phyloP scores from a whole-genome alignment of 2,329 filamentous ascomycete genomes.

The Geosmithia flava region DNA sequence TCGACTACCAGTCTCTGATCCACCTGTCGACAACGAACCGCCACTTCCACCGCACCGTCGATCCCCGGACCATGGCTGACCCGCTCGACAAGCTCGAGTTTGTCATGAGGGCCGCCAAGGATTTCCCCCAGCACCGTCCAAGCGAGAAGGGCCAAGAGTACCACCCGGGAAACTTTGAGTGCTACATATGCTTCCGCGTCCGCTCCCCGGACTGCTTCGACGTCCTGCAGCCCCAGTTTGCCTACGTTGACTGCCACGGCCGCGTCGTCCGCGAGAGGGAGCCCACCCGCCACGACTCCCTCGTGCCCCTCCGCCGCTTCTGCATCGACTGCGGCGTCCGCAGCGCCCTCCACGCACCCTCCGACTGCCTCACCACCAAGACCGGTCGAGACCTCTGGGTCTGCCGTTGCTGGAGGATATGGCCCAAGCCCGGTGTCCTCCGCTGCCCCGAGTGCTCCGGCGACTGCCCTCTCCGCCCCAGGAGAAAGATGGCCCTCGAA shows the following conservation, averaged over 20 bases:
- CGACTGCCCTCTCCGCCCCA: conserved; percentile 21
- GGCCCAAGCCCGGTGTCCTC: conserved; percentile 20
- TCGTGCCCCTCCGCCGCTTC: conserved; percentile 22
- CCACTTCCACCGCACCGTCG: conserved; percentile 18
- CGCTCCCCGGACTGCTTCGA: conserved; percentile 24
- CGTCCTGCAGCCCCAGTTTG: conserved; percentile 17
- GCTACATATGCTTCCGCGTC: conserved; percentile 28
- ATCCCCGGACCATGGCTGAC: conserved; percentile 20
- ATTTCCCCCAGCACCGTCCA: conserved; percentile 25
- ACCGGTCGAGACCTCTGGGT: conserved; percentile 25
- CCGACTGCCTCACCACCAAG: conserved; percentile 23
- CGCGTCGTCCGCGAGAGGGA: conserved; percentile 14
- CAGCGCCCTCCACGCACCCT: conserved; percentile 21
- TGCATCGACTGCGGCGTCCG: conserved; percentile 28
- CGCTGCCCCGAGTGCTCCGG: conserved; percentile 20
- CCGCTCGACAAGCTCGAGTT: conserved; percentile 23
- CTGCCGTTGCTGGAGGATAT: conserved; percentile 22
- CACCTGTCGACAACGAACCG: conserved; percentile 22
- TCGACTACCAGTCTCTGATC: conserved; percentile 29
- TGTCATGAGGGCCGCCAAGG: conserved; percentile 26
- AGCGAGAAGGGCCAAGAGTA: conserved; percentile 22
- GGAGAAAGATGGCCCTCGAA: conserved; percentile 9
- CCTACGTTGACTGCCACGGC: conserved; percentile 18
- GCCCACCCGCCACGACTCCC: conserved; percentile 13
- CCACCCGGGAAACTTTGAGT: conserved; percentile 27